These are phyloP conservation scores for Macrophomina phaseolina DNA, from an alignment of 2,329 filamentous ascomycete genomes.

Conservation along the genomic window DNA sequence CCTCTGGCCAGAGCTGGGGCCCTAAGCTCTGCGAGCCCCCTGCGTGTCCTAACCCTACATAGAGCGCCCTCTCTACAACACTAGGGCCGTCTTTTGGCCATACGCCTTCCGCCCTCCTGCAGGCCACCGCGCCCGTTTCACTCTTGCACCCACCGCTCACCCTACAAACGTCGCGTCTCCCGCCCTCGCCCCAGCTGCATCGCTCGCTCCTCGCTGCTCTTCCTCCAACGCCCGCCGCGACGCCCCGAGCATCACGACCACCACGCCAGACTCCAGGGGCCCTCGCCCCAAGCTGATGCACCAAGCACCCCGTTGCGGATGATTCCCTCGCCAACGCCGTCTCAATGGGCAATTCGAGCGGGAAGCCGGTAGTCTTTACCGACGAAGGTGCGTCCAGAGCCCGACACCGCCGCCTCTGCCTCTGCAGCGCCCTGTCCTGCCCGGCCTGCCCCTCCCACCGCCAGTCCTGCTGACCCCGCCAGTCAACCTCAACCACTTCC, in stretches of 20 bases:
- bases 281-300: constrained; percentile 21
- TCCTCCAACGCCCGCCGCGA: not conserved
- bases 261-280: not conserved
- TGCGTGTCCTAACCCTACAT: constrained; percentile 17
- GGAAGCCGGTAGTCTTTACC: constrained; percentile 89
- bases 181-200: constrained; percentile 11
- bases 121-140: constrained; percentile 26
- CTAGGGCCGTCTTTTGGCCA: constrained; percentile 26
- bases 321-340: constrained; percentile 26
- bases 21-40: constrained; percentile 13
- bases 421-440: not conserved
- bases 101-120: constrained; percentile 25
- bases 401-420: constrained; percentile 5
- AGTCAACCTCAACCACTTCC: constrained; percentile 99
- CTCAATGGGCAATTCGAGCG: constrained; percentile 90
- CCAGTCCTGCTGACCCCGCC: constrained; percentile 33
- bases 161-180: constrained; percentile 26
- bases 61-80: constrained; percentile 25
- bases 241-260: not conserved
- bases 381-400: constrained; percentile 76
- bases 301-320: constrained; percentile 22
- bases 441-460: constrained; percentile 13
- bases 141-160: constrained; percentile 24
- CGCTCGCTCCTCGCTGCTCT: constrained; percentile 20
- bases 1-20: constrained; percentile 15